phyloP scores from a whole-genome alignment of 371 early-diverging fungal genomes.

The Sanchytrium tribonematis region DNA sequence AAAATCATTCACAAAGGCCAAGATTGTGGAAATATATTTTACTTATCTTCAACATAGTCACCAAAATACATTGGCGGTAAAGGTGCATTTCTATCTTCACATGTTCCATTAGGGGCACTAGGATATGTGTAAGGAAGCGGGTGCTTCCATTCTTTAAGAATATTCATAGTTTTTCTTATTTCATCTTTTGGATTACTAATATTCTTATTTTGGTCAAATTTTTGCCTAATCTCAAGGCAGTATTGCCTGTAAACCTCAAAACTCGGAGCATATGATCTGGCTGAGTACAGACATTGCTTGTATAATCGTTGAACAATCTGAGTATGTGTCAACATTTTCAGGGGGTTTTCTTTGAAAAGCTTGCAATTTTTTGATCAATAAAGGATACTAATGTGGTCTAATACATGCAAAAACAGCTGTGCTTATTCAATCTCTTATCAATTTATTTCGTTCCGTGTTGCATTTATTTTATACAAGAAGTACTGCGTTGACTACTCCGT shows the following conservation, averaged over 20 bases:
- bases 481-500: constrained; percentile 40
- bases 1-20: too few relatives aligned
- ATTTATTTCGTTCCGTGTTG: too few relatives aligned
- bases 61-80: background rate
- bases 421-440: too few relatives aligned
- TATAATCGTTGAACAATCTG: background rate
- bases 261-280: background rate
- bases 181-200: background rate
- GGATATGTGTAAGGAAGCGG: background rate
- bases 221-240: background rate
- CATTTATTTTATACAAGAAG: constrained; percentile 18
- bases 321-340: background rate
- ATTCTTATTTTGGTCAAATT: background rate
- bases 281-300: background rate
- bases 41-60: background rate
- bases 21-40: too few relatives aligned
- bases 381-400: too few relatives aligned
- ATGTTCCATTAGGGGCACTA: background rate
- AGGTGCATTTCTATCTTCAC: background rate
- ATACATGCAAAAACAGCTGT: too few relatives aligned
- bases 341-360: too few relatives aligned
- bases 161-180: background rate
- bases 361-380: too few relatives aligned
- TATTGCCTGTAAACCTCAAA: background rate
- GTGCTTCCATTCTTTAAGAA: background rate